Conservation (phyloP, 225 moss, liverwort and hornwort genomes). For the Anthoceros angustus region DNA sequence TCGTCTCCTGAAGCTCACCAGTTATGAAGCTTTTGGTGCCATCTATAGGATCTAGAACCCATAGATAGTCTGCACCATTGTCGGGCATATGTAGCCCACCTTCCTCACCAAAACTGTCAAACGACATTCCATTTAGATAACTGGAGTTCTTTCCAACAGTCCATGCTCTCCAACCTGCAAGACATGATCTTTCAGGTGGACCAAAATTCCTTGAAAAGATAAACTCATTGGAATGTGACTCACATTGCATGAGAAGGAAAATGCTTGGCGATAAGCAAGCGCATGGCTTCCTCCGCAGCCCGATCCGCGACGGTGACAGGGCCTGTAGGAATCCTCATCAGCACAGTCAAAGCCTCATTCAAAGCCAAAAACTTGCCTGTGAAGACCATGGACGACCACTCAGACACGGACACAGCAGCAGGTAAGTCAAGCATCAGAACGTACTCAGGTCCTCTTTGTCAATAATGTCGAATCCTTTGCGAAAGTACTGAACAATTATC, state of each 20-base stretch:
- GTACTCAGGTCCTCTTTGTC: slow-evolving; percentile 77
- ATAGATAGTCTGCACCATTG: slow-evolving; percentile 73
- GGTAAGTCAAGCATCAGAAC: background rate
- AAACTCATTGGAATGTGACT: slow-evolving; percentile 7
- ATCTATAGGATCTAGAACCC: slow-evolving; percentile 98
- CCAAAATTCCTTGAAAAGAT: background rate
- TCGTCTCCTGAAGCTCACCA: slow-evolving; percentile 18
- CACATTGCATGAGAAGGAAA: slow-evolving; percentile 82
- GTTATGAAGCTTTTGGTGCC: slow-evolving; percentile 99
- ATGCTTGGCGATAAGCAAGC: slow-evolving; percentile 35
- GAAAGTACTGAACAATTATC: slow-evolving; percentile 55
- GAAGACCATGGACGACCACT: background rate
- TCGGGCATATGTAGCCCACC: slow-evolving; percentile 80
- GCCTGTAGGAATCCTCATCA: slow-evolving; percentile 31
- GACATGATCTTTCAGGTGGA: background rate
- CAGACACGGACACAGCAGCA: background rate
- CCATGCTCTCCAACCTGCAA: background rate
- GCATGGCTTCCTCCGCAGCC: slow-evolving; percentile 81
- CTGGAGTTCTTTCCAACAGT: no score
- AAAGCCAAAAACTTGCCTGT: background rate
- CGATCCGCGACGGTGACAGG: slow-evolving; percentile 89
- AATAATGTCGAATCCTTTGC: slow-evolving; percentile 59
- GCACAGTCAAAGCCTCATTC: slow-evolving; percentile 7
- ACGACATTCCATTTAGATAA: no score
- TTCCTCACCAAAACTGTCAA: slow-evolving; percentile 83